These are phyloP conservation scores for Penicillium hordei DNA, from an alignment of 2,329 filamentous ascomycete species.

Conservation along the genomic window DNA sequence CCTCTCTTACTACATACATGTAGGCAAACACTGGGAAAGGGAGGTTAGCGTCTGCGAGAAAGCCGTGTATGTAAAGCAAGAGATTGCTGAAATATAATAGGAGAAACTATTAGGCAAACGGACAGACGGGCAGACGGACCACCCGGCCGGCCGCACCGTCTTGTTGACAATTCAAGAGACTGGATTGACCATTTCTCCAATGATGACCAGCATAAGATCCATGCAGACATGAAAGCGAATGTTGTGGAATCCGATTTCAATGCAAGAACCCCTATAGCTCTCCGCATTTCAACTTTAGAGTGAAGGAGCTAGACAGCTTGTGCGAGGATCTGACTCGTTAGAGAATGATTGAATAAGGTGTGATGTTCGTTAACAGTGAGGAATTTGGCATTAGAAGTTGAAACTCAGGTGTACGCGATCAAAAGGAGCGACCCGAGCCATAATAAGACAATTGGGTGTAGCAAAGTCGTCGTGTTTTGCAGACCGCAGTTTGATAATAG, in stretches of 20 bases:
- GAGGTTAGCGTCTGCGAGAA: too few species aligned
- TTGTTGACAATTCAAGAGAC: constrained; percentile 57
- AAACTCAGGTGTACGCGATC: neutral
- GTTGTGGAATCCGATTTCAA: constrained; percentile 59
- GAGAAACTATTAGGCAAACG: constrained; percentile 35
- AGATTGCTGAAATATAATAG: too few species aligned
- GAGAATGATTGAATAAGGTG: neutral
- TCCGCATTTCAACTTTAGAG: constrained; percentile 53
- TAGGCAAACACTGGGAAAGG: too few species aligned
- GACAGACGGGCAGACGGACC: constrained; percentile 44
- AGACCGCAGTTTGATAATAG: neutral
- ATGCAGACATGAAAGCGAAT: constrained; percentile 65
- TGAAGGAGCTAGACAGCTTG: constrained; percentile 54
- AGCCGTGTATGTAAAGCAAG: too few species aligned
- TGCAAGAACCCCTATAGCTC: constrained; percentile 56
- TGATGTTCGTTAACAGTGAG: neutral
- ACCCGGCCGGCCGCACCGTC: constrained; percentile 42
- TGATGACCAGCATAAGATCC: constrained; percentile 65
- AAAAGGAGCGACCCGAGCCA: neutral
- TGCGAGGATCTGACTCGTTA: constrained; percentile 12
- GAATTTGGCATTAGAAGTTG: neutral
- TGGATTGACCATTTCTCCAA: constrained; percentile 66
- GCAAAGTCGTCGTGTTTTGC: neutral
- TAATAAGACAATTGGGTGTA: neutral
- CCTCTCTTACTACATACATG: too few species aligned